Evolutionary conservation across 345 rosid genomes (phyloP).

Genomic region (Citrus trifoliata): DNA sequence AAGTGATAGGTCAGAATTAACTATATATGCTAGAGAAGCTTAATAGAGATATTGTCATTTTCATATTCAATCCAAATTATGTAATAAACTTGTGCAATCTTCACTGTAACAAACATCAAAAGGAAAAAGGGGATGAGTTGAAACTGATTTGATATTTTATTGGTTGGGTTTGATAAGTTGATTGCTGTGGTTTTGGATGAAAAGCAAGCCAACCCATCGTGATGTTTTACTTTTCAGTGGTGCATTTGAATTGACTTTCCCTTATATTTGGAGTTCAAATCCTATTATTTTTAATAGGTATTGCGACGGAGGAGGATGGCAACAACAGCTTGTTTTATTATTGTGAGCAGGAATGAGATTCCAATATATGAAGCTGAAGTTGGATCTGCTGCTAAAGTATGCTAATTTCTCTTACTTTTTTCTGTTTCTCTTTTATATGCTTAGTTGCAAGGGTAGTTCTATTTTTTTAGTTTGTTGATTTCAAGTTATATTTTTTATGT

Average conservation of each 20-base stretch:
- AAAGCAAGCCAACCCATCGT: neutral
- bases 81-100: neutral
- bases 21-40: neutral
- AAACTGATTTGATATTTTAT: neutral
- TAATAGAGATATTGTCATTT: neutral
- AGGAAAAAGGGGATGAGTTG: neutral
- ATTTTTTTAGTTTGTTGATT: neutral
- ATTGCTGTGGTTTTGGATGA: neutral
- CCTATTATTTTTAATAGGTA: neutral
- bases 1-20: neutral
- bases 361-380: slow-evolving; percentile 98
- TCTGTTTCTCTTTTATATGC: neutral
- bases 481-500: neutral
- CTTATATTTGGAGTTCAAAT: neutral
- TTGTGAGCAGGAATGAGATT: slow-evolving; percentile 85
- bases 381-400: slow-evolving; percentile 86
- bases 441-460: neutral
- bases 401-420: neutral
- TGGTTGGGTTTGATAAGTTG: neutral
- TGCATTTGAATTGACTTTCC: neutral
- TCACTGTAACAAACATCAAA: neutral
- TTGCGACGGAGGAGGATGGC: slow-evolving; percentile 42
- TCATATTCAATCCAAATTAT: neutral
- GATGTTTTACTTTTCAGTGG: neutral
- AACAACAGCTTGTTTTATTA: slow-evolving; percentile 82